Percentiles rank a stretch among this genome's conserved stretches.
Evolutionary conservation across 495 filamentous ascomycete species (phyloP).

Genomic region (Sordaria brevicollis): DNA sequence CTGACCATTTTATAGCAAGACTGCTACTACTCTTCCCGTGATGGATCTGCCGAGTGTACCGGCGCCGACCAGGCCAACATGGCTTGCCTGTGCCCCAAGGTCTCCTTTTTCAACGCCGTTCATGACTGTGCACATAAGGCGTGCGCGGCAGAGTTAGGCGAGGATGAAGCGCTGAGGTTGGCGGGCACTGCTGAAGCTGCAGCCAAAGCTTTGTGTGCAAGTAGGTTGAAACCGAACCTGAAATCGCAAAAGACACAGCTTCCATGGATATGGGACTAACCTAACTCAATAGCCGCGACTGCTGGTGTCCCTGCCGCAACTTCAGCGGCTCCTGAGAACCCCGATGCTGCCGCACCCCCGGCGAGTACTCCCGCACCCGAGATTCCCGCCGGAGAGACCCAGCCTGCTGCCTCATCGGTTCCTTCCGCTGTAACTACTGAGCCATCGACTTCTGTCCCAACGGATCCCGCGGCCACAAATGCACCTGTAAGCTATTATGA

Average conservation of each 20-base stretch:
- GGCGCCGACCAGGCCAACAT: slow-evolving; percentile 10
- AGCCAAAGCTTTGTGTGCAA: slow-evolving; percentile 19
- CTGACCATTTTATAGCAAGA: slow-evolving; percentile 14
- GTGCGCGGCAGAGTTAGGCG: slow-evolving; percentile 7
- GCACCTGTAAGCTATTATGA: not conserved
- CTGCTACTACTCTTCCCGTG: slow-evolving; percentile 10
- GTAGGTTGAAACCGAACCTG: slow-evolving; percentile 17
- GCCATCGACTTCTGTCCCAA: not conserved
- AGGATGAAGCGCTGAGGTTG: not conserved
- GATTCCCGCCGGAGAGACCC: not conserved
- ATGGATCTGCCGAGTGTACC: slow-evolving; percentile 1
- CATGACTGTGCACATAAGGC: slow-evolving; percentile 9
- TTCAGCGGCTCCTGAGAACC: not conserved
- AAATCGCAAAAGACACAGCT: not conserved
- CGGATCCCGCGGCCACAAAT: not conserved
- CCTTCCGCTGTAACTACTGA: not conserved
- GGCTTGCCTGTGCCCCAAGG: slow-evolving; percentile 19
- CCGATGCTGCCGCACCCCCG: slow-evolving; percentile 1
- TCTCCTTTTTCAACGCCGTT: slow-evolving; percentile 7
- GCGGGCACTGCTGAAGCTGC: slow-evolving; percentile 4
- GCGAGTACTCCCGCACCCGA: slow-evolving; percentile 5
- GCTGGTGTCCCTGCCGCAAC: slow-evolving; percentile 12
- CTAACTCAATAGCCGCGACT: not conserved
- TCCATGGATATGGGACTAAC: not conserved
- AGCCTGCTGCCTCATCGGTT: not conserved